phyloP scores from a whole-genome alignment of 2,329 filamentous ascomycete genomes.

The Aspergillus sp. region DNA sequence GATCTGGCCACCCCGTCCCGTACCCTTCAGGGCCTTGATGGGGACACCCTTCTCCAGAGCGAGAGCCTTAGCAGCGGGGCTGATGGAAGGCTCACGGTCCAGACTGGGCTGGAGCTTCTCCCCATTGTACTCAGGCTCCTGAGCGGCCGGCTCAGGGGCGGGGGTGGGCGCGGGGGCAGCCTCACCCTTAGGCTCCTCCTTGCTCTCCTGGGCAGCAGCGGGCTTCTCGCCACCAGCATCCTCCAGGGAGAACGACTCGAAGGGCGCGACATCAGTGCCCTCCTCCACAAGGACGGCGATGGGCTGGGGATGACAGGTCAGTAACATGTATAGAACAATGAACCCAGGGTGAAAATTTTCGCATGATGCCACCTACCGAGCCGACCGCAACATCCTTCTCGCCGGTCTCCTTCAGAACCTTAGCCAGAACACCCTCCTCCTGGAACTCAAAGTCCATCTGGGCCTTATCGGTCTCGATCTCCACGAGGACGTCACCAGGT shows the following conservation, averaged over 20 bases:
- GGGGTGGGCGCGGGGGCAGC: constrained; percentile 62
- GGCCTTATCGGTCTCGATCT: constrained; percentile 99
- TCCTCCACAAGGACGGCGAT: constrained; percentile 96
- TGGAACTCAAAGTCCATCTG: constrained; percentile 99
- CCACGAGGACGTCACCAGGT: constrained; percentile 92
- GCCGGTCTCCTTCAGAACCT: constrained; percentile 88
- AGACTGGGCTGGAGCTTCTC: constrained; percentile 80
- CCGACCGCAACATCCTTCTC: constrained; percentile 93
- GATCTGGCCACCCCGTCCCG: constrained; percentile 80
- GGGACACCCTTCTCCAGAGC: constrained; percentile 82
- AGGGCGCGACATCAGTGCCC: constrained; percentile 79
- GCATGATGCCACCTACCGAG: constrained; percentile 66
- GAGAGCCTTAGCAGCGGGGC: constrained; percentile 72
- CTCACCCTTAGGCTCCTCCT: constrained; percentile 52
- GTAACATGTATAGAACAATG: constrained; percentile 6
- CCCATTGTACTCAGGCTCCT: constrained; percentile 71
- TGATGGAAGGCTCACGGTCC: constrained; percentile 74
- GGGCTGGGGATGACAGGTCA: constrained; percentile 59
- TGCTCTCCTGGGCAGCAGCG: constrained; percentile 61
- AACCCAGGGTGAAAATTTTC: constrained; percentile 14
- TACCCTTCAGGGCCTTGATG: constrained; percentile 77
- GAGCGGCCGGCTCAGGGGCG: constrained; percentile 44
- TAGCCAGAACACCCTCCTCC: constrained; percentile 93
- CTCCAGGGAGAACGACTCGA: constrained; percentile 81
- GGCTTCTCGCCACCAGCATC: constrained; percentile 85